These are phyloP conservation scores for Cyberlindnera petersonii DNA, from an alignment of 805 yeast genomes.

Conservation along the genomic window DNA sequence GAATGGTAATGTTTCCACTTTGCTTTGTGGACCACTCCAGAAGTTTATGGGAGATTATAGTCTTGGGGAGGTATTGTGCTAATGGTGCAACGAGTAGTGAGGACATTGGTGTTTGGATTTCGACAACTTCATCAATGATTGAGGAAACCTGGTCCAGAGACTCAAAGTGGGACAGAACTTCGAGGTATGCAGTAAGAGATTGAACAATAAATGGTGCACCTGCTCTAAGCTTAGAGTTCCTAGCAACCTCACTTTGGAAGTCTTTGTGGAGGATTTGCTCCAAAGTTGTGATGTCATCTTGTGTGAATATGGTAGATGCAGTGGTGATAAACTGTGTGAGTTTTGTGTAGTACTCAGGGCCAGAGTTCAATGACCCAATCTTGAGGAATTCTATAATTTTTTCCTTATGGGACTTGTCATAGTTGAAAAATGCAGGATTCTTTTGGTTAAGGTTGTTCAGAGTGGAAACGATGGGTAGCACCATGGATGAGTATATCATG, in stretches of 20 bases:
- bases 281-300: constrained; percentile 23
- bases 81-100: constrained; percentile 23
- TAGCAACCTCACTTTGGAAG: constrained; percentile 27
- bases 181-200: constrained; percentile 29
- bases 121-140: constrained; percentile 20
- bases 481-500: constrained; percentile 41
- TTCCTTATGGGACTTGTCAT: constrained; percentile 43
- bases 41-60: constrained; percentile 7
- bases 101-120: constrained; percentile 15
- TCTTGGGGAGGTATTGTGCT: constrained; percentile 17
- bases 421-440: constrained; percentile 52
- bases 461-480: constrained; percentile 47
- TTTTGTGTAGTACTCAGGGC: constrained; percentile 43
- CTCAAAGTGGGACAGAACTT: constrained; percentile 14
- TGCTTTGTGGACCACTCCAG: constrained; percentile 3
- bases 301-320: constrained; percentile 13
- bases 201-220: constrained; percentile 31
- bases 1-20: constrained; percentile 8
- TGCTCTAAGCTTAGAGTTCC: constrained; percentile 29
- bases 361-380: constrained; percentile 52
- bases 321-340: constrained; percentile 22
- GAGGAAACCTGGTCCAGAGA: background rate
- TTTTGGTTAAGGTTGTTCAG: constrained; percentile 41
- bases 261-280: constrained; percentile 29
- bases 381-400: constrained; percentile 44